These are phyloP conservation scores for Nasturtium officinale DNA, from an alignment of 345 rosid species.

Conservation along the genomic window DNA sequence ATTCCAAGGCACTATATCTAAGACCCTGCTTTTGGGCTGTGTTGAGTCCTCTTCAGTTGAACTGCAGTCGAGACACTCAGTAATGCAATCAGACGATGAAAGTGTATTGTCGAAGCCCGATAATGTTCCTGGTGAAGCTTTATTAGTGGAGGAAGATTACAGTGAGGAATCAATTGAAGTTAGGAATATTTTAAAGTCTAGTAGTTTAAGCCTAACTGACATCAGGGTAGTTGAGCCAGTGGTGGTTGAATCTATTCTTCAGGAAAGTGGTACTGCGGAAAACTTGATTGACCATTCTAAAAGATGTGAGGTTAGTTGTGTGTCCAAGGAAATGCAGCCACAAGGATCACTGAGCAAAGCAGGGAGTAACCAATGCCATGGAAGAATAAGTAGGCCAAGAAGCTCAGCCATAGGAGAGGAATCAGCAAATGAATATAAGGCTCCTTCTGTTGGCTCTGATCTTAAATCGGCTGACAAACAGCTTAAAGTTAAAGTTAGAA, in stretches of 20 bases:
- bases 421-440: constrained; percentile 30
- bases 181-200: constrained; percentile 33
- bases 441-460: constrained; percentile 40
- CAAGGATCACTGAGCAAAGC: constrained; percentile 21
- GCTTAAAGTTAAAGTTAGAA: constrained; percentile 37
- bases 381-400: constrained; percentile 47
- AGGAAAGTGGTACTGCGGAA: constrained; percentile 20
- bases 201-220: constrained; percentile 16
- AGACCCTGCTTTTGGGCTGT: constrained; percentile 15
- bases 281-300: constrained; percentile 28
- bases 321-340: constrained; percentile 35
- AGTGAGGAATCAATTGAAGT: constrained; percentile 2
- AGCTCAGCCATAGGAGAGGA: constrained; percentile 39
- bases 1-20: constrained; percentile 24
- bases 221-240: constrained; percentile 34
- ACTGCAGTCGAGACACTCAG: constrained; percentile 24
- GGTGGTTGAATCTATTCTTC: constrained; percentile 12
- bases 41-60: constrained; percentile 31
- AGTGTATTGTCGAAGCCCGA: constrained; percentile 34
- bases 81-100: constrained; percentile 26
- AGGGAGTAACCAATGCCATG: constrained; percentile 29
- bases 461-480: constrained; percentile 37
- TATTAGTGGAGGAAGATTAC: constrained; percentile 23
- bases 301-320: constrained; percentile 36
- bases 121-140: constrained; percentile 31